Evolutionary conservation across 768 basidiomycete genomes (phyloP), one percentile per base, ranked within the genome.

Genomic region (Naganishia randhawae): DNA sequence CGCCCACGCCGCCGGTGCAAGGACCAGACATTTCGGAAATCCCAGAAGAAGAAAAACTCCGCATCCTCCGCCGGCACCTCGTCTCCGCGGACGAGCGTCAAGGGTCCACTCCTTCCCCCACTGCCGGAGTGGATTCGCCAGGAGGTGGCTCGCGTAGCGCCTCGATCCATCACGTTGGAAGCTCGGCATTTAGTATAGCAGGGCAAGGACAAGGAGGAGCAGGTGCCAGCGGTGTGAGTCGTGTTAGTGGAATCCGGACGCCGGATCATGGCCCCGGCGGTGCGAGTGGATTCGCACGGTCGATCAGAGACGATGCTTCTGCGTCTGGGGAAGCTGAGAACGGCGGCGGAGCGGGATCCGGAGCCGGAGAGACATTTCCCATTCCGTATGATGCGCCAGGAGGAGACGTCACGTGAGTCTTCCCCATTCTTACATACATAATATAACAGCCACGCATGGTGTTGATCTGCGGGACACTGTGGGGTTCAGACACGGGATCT

Each of bases 351-450:
- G n/a, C n/a, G n/a, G n/a, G n/a, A n/a, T n/a, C n/a, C n/a, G n/a
- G n/a, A n/a, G n/a, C n/a, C 39, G 85, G 87, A 64, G 90, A 91
- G 64, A 81, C 86, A 0, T 96, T 95, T 74, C 88, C 91, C n/a
- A 88, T 95, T 50, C 89, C 89, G 0, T 95, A 91, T 76, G 83
- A 91, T 80, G 88, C 89, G 3, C 87, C 85, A 19, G 93, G 93
- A 35, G 92, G 89, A 31, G 93, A 96, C 76, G 86, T 94, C 69
- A 96, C 93, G 91, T 93, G 83, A 83, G 91, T 79, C 10, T 45
- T 6, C 39, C n/a, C n/a, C n/a, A n/a, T n/a, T n/a, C n/a, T n/a
- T n/a, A n/a, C n/a, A n/a, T n/a, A n/a, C n/a, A n/a, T n/a, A n/a
- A n/a, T n/a, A n/a, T n/a, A n/a, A n/a, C n/a, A n/a, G n/a, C n/a